Evolutionary conservation across 257 asterid genomes (phyloP), one percentile per base, ranked within the genome.

Genomic region (Scutellaria barbata): DNA sequence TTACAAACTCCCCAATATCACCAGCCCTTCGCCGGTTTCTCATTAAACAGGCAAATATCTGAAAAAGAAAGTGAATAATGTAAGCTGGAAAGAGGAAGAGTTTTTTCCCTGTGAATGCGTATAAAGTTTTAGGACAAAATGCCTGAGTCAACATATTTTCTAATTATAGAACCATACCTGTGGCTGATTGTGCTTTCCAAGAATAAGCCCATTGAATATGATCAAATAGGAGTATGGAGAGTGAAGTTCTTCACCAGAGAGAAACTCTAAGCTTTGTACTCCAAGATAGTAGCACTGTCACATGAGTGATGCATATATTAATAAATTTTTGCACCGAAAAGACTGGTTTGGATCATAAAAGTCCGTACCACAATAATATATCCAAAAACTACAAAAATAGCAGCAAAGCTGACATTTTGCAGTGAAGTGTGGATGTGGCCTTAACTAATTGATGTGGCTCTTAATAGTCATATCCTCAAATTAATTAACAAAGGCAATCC

Each of bases 221-320:
- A 94, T 73, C 69, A 94, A 79, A 84, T 81, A 89, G 57, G 96
- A 85, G 75, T 82, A 71, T 64, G 95, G 95, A 88, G 67, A 83
- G 85, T 91, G 99, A 82, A 94, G 89, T 62, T 89, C 97, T 85
- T 94, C 98, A 10, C 81, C 96, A 10, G 98, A 91, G 59, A 91
- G 90, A 42, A 72, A 73, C 74, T 94, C 96, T 85, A 94, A 76
- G 82, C 85, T 85, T 79, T 87, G 87, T 59, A 94, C 96, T 37
- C 99, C 99, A 78, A 89, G 75, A 66, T 73, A 1, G 77, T 84
- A 86, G 87, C 97, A 94, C 98, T 90, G 78, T 43, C 74, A 69
- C 74, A 82, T 61, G 65, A 79, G 69, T 35, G 58, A 85, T 14
- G 40, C 40, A 73, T 42, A 18, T 64, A 63, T 68, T 3, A 55